Conservation (phyloP, 108 stramenopile species). For the Pseudonitzschia delicatissima region DNA sequence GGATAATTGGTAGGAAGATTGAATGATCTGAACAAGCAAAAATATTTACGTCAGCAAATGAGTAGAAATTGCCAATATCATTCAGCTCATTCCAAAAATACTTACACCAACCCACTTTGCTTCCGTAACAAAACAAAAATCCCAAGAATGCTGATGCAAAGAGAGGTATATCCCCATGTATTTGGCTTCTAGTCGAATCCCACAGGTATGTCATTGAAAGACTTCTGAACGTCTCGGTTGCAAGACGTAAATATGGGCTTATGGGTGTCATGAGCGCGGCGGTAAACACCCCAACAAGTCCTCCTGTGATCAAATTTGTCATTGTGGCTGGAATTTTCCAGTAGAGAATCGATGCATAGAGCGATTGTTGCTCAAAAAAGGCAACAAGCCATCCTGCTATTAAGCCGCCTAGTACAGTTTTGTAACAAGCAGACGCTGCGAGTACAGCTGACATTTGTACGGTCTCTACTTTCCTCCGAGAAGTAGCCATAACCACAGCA, state of each 20-base stretch:
- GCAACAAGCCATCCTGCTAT: slow-evolving; percentile 46
- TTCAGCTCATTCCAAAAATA: not conserved
- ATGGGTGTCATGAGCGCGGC: slow-evolving; percentile 36
- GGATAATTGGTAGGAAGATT: slow-evolving; percentile 66
- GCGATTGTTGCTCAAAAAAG: slow-evolving; percentile 11
- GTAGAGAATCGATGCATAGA: slow-evolving; percentile 37
- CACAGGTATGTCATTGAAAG: not conserved
- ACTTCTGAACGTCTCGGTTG: slow-evolving; percentile 26
- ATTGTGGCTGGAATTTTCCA: slow-evolving; percentile 61
- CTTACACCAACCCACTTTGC: slow-evolving; percentile 67
- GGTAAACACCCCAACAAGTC: slow-evolving; percentile 47
- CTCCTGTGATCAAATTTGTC: slow-evolving; percentile 59
- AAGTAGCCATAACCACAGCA: slow-evolving; percentile 39
- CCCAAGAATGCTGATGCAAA: slow-evolving; percentile 29
- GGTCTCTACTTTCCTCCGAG: slow-evolving; percentile 12
- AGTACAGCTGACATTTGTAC: slow-evolving; percentile 39
- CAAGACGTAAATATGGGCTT: slow-evolving; percentile 5
- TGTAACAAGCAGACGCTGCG: slow-evolving; percentile 30
- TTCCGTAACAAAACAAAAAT: slow-evolving; percentile 65
- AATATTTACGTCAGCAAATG: not conserved
- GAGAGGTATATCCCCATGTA: not conserved
- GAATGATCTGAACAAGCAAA: slow-evolving; percentile 38
- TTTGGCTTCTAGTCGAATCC: not conserved
- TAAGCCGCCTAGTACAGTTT: slow-evolving; percentile 49
- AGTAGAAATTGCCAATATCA: not conserved